Evolutionary conservation across 768 basidiomycete species (phyloP).

Genomic region (Serendipita vermifera): DNA sequence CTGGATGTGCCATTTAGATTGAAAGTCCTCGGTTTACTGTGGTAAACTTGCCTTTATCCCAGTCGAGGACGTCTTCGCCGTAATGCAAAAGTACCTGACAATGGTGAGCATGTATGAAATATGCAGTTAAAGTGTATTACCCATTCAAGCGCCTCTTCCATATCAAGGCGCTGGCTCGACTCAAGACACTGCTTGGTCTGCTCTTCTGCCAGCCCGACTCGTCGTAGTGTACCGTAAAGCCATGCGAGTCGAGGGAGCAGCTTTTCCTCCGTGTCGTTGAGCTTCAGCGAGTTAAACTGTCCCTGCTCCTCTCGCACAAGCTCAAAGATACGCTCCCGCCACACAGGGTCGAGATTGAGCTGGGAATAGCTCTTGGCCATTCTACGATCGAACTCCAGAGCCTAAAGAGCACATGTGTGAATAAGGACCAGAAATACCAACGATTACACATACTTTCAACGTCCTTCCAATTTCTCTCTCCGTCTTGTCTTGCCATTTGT

Average conservation of each 20-base stretch:
- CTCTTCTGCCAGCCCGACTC: conserved; percentile 60
- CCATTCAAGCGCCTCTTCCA: conserved; percentile 91
- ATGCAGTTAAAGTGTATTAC: conserved; percentile 30
- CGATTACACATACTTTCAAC: conserved; percentile 42
- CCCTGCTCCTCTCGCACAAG: conserved; percentile 26
- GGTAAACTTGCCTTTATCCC: conserved; percentile 26
- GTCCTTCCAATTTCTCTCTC: conserved; percentile 70
- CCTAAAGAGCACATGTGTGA: conserved; percentile 29
- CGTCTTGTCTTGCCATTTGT: conserved; percentile 73
- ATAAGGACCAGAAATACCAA: background rate
- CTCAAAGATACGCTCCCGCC: conserved; percentile 48
- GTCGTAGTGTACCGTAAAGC: conserved; percentile 66
- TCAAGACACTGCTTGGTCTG: conserved; percentile 60
- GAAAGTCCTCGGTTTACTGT: background rate
- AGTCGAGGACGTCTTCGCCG: conserved; percentile 42
- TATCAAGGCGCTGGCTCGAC: conserved; percentile 47
- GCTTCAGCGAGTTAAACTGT: conserved; percentile 4
- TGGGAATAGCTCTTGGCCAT: conserved; percentile 47
- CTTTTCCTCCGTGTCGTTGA: conserved; percentile 60
- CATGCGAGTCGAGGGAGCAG: conserved; percentile 54
- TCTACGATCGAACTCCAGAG: conserved; percentile 70
- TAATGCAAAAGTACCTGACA: conserved; percentile 55
- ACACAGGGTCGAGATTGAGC: conserved; percentile 46
- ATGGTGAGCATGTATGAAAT: background rate
- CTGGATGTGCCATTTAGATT: conserved; percentile 2